Percentiles rank a stretch among this genome's conserved stretches.
Evolutionary conservation across 495 filamentous ascomycete genomes (phyloP).

Genomic region (Astrothelium macrocarpum): DNA sequence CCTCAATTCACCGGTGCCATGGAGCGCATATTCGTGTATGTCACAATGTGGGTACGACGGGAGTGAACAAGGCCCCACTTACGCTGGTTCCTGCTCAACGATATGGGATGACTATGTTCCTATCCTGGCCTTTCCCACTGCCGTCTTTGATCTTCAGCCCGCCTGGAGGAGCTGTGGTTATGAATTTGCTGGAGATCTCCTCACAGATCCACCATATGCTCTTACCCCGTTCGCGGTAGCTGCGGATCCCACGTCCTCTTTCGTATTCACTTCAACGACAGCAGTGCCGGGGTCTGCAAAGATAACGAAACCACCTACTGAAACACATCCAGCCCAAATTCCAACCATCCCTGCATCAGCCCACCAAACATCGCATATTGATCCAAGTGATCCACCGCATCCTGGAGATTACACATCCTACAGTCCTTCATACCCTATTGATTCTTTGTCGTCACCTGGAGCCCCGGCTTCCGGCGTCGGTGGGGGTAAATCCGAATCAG

Average conservation of each 20-base stretch:
- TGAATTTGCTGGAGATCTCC: not conserved
- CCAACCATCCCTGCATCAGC: not conserved
- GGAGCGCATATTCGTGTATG: not conserved
- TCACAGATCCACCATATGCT: not conserved
- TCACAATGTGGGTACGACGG: not conserved
- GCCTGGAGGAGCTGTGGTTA: not conserved
- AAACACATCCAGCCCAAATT: not conserved
- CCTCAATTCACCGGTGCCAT: not conserved
- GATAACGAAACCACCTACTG: not conserved
- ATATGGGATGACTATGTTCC: not conserved
- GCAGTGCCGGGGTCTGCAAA: not conserved
- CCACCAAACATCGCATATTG: not conserved
- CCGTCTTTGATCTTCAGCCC: not conserved
- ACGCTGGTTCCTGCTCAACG: not conserved
- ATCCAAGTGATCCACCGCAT: not conserved
- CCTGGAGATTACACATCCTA: not conserved
- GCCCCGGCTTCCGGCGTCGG: not conserved
- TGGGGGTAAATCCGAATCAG: too few relatives aligned
- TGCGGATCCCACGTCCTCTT: not conserved
- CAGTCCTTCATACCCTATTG: not conserved
- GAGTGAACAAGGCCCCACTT: not conserved
- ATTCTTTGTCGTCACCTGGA: not conserved
- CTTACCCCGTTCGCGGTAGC: not conserved
- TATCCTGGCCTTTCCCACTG: not conserved
- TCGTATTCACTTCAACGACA: not conserved